phyloP scores from a whole-genome alignment of 1,284 basidiomycete genomes.

The Pseudozyma thailandica region DNA sequence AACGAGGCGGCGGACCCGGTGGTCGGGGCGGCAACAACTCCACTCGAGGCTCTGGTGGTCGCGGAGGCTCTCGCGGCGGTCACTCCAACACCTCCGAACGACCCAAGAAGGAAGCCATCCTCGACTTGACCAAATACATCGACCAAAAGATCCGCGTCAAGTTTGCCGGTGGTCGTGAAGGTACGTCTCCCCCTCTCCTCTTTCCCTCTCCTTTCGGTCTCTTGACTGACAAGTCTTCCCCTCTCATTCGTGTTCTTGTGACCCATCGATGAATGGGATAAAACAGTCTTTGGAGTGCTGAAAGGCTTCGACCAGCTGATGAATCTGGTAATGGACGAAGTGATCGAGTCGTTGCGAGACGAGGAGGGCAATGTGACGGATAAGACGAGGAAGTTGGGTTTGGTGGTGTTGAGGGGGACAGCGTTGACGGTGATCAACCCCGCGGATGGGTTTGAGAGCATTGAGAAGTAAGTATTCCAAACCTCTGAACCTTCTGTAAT shows the following conservation, averaged over 20 bases:
- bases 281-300: slow-evolving; percentile 80
- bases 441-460: slow-evolving; percentile 65
- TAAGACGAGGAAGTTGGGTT: slow-evolving; percentile 58
- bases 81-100: slow-evolving; percentile 73
- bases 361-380: slow-evolving; percentile 55
- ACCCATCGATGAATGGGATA: no score
- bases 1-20: slow-evolving; percentile 11
- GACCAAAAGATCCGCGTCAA: slow-evolving; percentile 93
- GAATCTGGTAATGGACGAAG: slow-evolving; percentile 92
- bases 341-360: slow-evolving; percentile 76
- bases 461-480: slow-evolving; percentile 61
- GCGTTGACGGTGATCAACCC: slow-evolving; percentile 66
- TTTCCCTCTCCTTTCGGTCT: not conserved
- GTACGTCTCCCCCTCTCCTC: not conserved
- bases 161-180: slow-evolving; percentile 92
- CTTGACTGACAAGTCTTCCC: not conserved
- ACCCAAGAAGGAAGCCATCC: slow-evolving; percentile 92
- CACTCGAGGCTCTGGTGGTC: slow-evolving; percentile 5
- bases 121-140: slow-evolving; percentile 92
- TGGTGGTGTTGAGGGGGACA: slow-evolving; percentile 65
- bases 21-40: slow-evolving; percentile 21
- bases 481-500: not conserved
- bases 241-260: not conserved
- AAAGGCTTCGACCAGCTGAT: slow-evolving; percentile 97
- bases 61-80: slow-evolving; percentile 12